These are phyloP conservation scores for Claviceps purpurea DNA, from an alignment of 2,329 filamentous ascomycete genomes.

Conservation along the genomic window DNA sequence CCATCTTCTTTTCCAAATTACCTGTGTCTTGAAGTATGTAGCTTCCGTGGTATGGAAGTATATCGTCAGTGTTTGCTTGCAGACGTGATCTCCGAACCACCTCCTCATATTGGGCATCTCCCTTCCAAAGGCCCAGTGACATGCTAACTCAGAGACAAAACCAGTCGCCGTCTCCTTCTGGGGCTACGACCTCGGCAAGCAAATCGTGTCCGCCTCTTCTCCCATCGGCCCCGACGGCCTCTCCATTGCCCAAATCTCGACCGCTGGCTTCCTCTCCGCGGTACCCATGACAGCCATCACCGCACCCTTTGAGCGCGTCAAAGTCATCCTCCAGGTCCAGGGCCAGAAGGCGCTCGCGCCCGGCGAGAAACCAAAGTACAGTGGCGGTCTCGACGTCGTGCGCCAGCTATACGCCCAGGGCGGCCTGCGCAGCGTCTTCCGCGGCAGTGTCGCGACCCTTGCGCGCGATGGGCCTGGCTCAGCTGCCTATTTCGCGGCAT, in stretches of 20 bases:
- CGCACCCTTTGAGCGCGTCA: slow-evolving; percentile 97
- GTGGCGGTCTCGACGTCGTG: slow-evolving; percentile 77
- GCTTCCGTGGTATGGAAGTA: too few species aligned
- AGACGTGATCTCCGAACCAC: too few species aligned
- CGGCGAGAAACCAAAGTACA: slow-evolving; percentile 87
- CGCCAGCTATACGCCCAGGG: slow-evolving; percentile 86
- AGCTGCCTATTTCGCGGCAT: slow-evolving; percentile 92
- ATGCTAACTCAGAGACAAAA: background rate
- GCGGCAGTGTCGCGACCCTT: slow-evolving; percentile 78
- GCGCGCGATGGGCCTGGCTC: slow-evolving; percentile 87
- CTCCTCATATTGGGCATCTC: too few species aligned
- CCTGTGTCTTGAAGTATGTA: too few species aligned
- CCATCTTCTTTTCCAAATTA: background rate
- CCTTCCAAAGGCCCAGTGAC: too few species aligned
- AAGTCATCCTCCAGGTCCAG: slow-evolving; percentile 96
- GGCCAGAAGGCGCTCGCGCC: slow-evolving; percentile 79
- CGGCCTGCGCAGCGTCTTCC: slow-evolving; percentile 82
- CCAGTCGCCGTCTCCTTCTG: slow-evolving; percentile 58
- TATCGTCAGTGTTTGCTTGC: too few species aligned
- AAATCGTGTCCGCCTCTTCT: slow-evolving; percentile 59
- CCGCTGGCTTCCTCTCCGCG: slow-evolving; percentile 93
- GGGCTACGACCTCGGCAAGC: slow-evolving; percentile 94
- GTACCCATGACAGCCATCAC: slow-evolving; percentile 97
- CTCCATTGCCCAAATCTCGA: slow-evolving; percentile 74
- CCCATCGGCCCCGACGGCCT: slow-evolving; percentile 56